Evolutionary conservation across 2,329 filamentous ascomycete genomes (phyloP).

Genomic region (Sporothrix pallida): DNA sequence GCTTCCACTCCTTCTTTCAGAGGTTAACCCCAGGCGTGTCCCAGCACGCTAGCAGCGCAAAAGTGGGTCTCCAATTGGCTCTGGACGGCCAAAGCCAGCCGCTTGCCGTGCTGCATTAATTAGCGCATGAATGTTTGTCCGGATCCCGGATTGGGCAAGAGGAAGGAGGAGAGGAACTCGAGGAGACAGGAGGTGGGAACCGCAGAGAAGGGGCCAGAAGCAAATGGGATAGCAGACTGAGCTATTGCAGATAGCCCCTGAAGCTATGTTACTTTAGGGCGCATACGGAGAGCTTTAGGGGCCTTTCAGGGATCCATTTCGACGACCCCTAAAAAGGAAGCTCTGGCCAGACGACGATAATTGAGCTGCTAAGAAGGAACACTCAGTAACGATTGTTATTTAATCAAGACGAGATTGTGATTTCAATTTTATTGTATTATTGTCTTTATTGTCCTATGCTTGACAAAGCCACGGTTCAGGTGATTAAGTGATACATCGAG

Average conservation of each 20-base stretch:
- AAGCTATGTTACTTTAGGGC: background rate
- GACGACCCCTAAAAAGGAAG: background rate
- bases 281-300: background rate
- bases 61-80: background rate
- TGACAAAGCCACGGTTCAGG: no score
- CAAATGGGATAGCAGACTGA: background rate
- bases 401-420: no score
- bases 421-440: no score
- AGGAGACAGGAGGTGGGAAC: background rate
- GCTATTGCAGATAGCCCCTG: background rate
- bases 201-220: constrained; percentile 14
- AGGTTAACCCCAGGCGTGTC: background rate
- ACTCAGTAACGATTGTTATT: no score
- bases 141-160: constrained; percentile 5
- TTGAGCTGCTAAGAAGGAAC: background rate
- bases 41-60: constrained; percentile 17
- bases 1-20: background rate
- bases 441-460: no score
- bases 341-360: background rate
- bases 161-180: background rate
- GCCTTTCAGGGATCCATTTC: background rate
- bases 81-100: background rate
- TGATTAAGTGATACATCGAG: background rate
- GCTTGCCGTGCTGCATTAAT: background rate
- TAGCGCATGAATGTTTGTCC: constrained; percentile 27